Conservation (phyloP, 768 basidiomycete species). For the Kwoniella pini region DNA sequence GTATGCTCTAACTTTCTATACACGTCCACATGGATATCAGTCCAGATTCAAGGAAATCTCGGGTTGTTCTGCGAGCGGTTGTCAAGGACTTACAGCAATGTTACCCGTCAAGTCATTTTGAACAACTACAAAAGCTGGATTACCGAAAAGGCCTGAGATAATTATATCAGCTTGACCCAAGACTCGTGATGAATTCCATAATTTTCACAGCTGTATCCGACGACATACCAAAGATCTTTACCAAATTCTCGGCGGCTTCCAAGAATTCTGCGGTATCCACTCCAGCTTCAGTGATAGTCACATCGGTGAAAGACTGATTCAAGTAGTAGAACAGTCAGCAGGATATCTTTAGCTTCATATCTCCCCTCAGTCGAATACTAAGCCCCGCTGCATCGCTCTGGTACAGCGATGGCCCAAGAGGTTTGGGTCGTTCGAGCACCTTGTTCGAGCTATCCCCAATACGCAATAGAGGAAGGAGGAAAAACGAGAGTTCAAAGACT, state of each 20-base stretch:
- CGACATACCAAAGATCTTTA: conserved; percentile 82
- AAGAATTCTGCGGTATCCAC: conserved; percentile 86
- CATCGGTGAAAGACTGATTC: conserved; percentile 85
- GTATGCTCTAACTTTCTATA: conserved; percentile 84
- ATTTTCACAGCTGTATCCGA: neutral
- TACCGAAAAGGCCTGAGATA: conserved; percentile 74
- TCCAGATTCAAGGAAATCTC: no score
- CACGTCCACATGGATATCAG: no score
- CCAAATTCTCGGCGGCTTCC: conserved; percentile 82
- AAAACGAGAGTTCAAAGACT: conserved; percentile 3
- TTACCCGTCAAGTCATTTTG: conserved; percentile 87
- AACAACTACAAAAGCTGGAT: conserved; percentile 77
- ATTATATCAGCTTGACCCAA: neutral
- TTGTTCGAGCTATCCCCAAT: no score
- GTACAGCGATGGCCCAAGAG: no score
- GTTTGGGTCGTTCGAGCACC: no score
- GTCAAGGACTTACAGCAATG: conserved; percentile 75
- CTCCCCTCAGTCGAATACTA: no score
- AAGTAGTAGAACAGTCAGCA: neutral
- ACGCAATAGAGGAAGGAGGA: neutral
- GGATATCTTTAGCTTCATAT: neutral
- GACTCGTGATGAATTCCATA: no score
- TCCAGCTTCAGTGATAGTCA: conserved; percentile 78
- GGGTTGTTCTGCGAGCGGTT: no score
- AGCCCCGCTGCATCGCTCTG: no score